Evolutionary conservation across 805 yeast genomes (phyloP), one percentile per base, ranked within the genome.

Genomic region (Lachancea lanzarotensis): DNA sequence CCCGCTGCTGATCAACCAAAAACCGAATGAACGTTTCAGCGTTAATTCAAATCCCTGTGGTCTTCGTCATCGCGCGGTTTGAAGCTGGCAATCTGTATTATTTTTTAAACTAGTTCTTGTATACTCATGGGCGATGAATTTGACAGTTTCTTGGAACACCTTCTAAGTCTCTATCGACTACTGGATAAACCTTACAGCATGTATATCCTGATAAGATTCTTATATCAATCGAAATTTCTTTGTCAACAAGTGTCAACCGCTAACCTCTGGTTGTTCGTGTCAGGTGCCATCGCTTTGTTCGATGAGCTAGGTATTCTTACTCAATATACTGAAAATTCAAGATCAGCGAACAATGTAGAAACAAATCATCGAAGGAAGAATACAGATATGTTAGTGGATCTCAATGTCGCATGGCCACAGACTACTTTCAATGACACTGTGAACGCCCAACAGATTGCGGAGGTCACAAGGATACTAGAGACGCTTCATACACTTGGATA

Each of bases 371-470:
- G 29, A 12, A 7, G 18, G 12, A 18, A 13, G 20, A 16, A 13
- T 15, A 16, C 7, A 9, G 25, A 9, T 8, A 75, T 74, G 79
- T 59, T 76, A 22, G 75, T 79, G 47, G 95, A 85, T 63, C 67
- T 85, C 45, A 85, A 84, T 58, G 79, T 85, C 8, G 76, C 78
- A 13, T 84, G 89, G 84, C 93, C 93, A 0, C 75, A 73, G 43
- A 63, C 60, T 13, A 69, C 70, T 42, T 84, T 75, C 56, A 48
- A 56, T 2, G 53, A 66, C 6, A 64, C 65, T 26, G 75, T 79
- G 3, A 59, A 74, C 0, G 51, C 59, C 2, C 52, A 56, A 11
- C 77, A 80, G 44, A 54, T 81, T 2, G 55, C 53, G 0, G 66
- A 64, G 18, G 56, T 84, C 36, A 74, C 74, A 50, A 69, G 72